Conservation (phyloP, 768 basidiomycete genomes). For the Mycena pura region DNA sequence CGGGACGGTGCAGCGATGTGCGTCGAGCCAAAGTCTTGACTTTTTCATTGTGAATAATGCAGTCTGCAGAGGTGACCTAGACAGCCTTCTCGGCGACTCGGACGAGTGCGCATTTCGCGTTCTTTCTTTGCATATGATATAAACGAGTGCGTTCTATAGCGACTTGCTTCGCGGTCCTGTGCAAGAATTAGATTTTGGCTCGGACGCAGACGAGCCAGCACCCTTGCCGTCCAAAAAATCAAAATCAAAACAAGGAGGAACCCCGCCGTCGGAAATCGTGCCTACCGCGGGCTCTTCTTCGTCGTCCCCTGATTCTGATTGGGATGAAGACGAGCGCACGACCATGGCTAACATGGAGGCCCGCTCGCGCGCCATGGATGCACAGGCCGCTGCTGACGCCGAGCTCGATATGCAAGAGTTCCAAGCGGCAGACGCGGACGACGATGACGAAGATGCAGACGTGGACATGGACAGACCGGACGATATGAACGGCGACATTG, state of each 20-base stretch:
- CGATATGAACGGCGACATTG: constrained; percentile 45
- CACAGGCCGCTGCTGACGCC: constrained; percentile 68
- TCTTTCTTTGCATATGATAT: not conserved
- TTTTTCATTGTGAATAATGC: constrained; percentile 6
- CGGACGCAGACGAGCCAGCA: constrained; percentile 57
- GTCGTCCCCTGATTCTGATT: constrained; percentile 54
- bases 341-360: constrained; percentile 86
- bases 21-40: constrained; percentile 43
- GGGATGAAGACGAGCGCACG: constrained; percentile 55
- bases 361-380: constrained; percentile 80
- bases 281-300: constrained; percentile 58
- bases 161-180: constrained; percentile 56
- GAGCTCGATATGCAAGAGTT: constrained; percentile 72
- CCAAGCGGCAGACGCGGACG: constrained; percentile 58
- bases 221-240: constrained; percentile 42
- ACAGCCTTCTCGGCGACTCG: constrained; percentile 56
- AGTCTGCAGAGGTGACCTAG: constrained; percentile 47
- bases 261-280: constrained; percentile 55
- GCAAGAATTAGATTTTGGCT: constrained; percentile 70
- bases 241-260: constrained; percentile 60
- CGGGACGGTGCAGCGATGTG: constrained; percentile 55
- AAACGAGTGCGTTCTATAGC: constrained; percentile 40
- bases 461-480: constrained; percentile 55
- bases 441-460: constrained; percentile 52
- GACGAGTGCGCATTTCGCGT: constrained; percentile 45